Conservation (phyloP, 2,329 filamentous ascomycete species). For the Sporothrix humicola region DNA sequence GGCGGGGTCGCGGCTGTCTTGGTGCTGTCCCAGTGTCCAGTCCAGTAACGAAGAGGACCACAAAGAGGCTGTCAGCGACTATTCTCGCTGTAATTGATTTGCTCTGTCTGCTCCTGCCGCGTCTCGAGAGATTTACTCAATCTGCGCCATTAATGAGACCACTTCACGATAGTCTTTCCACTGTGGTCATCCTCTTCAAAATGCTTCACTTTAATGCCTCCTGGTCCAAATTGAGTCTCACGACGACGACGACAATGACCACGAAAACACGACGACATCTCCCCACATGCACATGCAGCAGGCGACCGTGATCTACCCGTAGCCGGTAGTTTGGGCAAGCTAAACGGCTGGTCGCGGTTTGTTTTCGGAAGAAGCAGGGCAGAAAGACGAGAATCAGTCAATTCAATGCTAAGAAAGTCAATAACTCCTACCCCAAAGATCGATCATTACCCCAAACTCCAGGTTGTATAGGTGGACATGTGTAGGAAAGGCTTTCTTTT, state of each 20-base stretch:
- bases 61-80: constrained; percentile 17
- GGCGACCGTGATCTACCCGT: neutral
- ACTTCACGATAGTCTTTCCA: neutral
- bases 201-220: neutral
- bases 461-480: neutral
- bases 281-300: neutral
- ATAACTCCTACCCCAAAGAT: neutral
- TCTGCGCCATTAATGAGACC: neutral
- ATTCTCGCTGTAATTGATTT: constrained; percentile 15
- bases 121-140: neutral
- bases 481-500: neutral
- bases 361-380: constrained; percentile 23
- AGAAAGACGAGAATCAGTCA: neutral
- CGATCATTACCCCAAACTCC: neutral
- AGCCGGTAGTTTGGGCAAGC: neutral
- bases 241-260: neutral
- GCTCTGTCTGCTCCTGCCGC: neutral
- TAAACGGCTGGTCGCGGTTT: constrained; percentile 18
- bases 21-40: neutral
- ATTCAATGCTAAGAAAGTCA: neutral
- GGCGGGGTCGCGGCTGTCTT: constrained; percentile 7
- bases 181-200: neutral
- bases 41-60: neutral
- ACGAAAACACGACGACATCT: neutral
- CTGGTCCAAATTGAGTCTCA: no score